A percentile compares a stretch with the other conserved stretches of the same genome.
These are phyloP conservation scores for Flaveria brownii DNA, from an alignment of 129 eudicot species.

Conservation along the genomic window DNA sequence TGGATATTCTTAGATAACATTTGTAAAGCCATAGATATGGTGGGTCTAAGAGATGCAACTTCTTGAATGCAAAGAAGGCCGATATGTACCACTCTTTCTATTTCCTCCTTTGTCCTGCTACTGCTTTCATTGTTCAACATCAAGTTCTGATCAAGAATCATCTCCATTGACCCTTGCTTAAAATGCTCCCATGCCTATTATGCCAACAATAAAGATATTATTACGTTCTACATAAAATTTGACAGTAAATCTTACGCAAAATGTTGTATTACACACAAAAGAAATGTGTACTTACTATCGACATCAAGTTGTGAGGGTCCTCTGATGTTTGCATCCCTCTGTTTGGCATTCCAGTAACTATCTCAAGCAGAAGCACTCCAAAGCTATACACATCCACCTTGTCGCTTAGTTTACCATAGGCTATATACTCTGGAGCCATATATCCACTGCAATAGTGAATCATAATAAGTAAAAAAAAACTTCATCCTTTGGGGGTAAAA, in stretches of 20 bases:
- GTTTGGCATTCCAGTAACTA: conserved; percentile 67
- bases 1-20: conserved; percentile 65
- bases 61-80: conserved; percentile 84
- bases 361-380: conserved; percentile 70
- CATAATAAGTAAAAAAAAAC: neutral
- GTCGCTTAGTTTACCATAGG: conserved; percentile 62
- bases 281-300: conserved; percentile 41
- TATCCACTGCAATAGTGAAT: conserved; percentile 50
- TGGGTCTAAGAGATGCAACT: conserved; percentile 65
- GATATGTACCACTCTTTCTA: conserved; percentile 55
- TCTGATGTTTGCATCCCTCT: conserved; percentile 52
- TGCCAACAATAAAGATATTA: neutral
- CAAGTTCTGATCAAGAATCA: conserved; percentile 63
- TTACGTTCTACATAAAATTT: neutral
- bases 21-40: conserved; percentile 63
- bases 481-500: neutral
- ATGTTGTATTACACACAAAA: neutral
- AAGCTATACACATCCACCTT: conserved; percentile 80
- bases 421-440: conserved; percentile 82
- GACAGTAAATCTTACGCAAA: neutral
- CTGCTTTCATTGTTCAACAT: conserved; percentile 38
- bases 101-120: conserved; percentile 36
- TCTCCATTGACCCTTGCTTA: conserved; percentile 50
- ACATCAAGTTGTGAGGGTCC: conserved; percentile 49
- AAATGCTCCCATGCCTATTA: conserved; percentile 73